Evolutionary conservation across 108 stramenopile species (phyloP), one percentile per base, ranked within the genome.

Genomic region (Poteriospumella lacustris): DNA sequence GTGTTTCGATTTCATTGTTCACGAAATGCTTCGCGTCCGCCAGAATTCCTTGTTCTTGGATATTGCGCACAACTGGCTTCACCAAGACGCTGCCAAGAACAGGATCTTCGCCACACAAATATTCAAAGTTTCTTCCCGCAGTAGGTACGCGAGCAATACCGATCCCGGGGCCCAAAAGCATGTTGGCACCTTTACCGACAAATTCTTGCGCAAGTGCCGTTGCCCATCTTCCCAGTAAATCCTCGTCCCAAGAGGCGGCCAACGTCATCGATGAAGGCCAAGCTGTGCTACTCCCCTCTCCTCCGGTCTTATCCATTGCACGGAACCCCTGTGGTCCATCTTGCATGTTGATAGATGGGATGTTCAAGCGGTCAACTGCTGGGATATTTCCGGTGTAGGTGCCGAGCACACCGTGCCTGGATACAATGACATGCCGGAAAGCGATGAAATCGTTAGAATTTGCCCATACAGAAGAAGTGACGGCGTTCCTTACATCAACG

Each of bases 21-120:
- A 80, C 85, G 75, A 87, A 85, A 76, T 90, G 90, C 76, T 92
- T 92, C 47, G 82, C 58, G 44, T 86, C 87, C 1, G 91, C 90
- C 1, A 80, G 81, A 2, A 92, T 87, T 0, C 81, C 81, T 0
- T 68, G 58, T 5, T 69, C 31, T 60, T 92, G 89, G 1, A 90
- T 77, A 0, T 89, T 89, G 26, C 68, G 52, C 9, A 92, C 79
- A 28, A 68, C 79, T 28, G 88, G 79, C 5, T 67, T 43, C 0
- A 82, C 88, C 67, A 92, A 33, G 38, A 42, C 44, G 9, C 84
- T 88, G 0, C 83, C 84, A 39, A 90, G 44, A 39, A 42, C 42
- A 1, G 91, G 91, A 81, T 92, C 91, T 84, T 92, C 91, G n/a
- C 84, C 81, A 73, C 70, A 73, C 39, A 83, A 86, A 43, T 89